Evolutionary conservation across 176 grass and related monocot species (phyloP).

Genomic region (Oryza punctata): DNA sequence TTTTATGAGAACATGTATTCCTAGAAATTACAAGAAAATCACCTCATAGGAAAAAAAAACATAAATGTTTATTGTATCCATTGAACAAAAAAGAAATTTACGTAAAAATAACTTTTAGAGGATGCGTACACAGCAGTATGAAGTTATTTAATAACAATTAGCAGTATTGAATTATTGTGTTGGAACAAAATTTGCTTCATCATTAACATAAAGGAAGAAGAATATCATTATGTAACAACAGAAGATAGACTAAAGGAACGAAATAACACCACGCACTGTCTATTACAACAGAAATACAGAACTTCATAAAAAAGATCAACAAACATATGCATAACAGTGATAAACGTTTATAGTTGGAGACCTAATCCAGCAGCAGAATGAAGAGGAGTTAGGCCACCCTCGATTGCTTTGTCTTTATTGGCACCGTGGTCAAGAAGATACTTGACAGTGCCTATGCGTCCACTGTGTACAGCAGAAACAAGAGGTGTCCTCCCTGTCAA

Average conservation of each 20-base stretch:
- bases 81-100: too few relatives aligned
- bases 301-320: background rate
- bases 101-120: too few relatives aligned
- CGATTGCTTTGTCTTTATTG: slow-evolving; percentile 21
- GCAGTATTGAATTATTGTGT: too few relatives aligned
- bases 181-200: too few relatives aligned
- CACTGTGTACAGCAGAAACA: slow-evolving; percentile 32
- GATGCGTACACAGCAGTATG: too few relatives aligned
- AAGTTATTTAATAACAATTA: background rate
- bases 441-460: slow-evolving; percentile 17
- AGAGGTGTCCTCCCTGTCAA: slow-evolving; percentile 47
- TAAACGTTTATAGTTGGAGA: slow-evolving; percentile 3
- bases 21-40: too few relatives aligned
- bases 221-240: too few relatives aligned
- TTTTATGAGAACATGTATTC: background rate
- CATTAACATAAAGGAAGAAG: too few relatives aligned
- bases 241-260: background rate
- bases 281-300: background rate
- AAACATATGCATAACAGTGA: slow-evolving; percentile 2
- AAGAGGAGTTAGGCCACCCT: slow-evolving; percentile 42
- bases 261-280: background rate
- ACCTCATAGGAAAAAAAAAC: background rate
- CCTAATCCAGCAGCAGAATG: slow-evolving; percentile 48
- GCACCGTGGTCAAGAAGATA: slow-evolving; percentile 62
- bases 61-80: too few relatives aligned